These are phyloP conservation scores for Suillus hirtellus DNA, from an alignment of 768 basidiomycete species.

Conservation along the genomic window DNA sequence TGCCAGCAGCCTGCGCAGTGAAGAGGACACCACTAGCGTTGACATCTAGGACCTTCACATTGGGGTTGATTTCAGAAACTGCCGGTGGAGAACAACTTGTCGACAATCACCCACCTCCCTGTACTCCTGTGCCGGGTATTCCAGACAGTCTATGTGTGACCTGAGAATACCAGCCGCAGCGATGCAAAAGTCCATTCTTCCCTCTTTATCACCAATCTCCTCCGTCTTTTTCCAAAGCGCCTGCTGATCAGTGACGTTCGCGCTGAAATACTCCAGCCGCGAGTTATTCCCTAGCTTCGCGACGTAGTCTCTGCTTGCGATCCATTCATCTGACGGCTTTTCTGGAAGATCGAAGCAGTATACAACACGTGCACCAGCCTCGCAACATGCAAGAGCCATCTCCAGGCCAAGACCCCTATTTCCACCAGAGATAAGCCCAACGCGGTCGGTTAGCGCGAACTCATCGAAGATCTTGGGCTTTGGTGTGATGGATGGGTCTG, in stretches of 20 bases:
- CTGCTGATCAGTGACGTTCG: constrained; percentile 66
- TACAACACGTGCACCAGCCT: constrained; percentile 68
- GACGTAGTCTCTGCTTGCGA: constrained; percentile 52
- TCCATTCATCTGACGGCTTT: constrained; percentile 59
- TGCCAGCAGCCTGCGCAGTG: constrained; percentile 60
- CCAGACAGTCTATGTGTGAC: constrained; percentile 58
- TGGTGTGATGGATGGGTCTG: constrained; percentile 34
- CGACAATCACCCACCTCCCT: constrained; percentile 45
- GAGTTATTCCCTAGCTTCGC: constrained; percentile 40
- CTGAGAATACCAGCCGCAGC: constrained; percentile 78
- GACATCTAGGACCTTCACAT: constrained; percentile 56
- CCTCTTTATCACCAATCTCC: constrained; percentile 65
- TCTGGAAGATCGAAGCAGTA: constrained; percentile 69
- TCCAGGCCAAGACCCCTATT: constrained; percentile 80
- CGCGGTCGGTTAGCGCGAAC: constrained; percentile 56
- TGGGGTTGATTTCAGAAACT: not conserved
- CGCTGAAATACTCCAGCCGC: constrained; percentile 61
- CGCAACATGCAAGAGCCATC: constrained; percentile 72
- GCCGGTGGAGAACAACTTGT: too few relatives aligned
- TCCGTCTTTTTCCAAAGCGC: constrained; percentile 55
- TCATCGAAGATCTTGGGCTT: constrained; percentile 59
- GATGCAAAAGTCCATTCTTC: constrained; percentile 72
- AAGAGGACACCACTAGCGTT: constrained; percentile 65
- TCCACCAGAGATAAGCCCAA: constrained; percentile 63
- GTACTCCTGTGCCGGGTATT: constrained; percentile 66